These are phyloP conservation scores for Tetrahymena elliotti DNA, from an alignment of 73 alveolate species.

Conservation along the genomic window DNA sequence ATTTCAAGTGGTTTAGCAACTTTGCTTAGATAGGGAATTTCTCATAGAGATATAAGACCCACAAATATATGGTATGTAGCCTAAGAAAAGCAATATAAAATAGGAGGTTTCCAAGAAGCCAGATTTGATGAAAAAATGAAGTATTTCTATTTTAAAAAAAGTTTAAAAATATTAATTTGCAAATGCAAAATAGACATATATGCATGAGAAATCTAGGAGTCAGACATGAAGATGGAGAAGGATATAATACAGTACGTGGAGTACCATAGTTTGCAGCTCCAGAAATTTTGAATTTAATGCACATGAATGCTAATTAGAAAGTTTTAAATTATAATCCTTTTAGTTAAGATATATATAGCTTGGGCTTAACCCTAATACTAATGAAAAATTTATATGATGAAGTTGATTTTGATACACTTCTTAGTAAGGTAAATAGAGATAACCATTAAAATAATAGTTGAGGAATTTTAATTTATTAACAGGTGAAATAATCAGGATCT, in stretches of 20 bases:
- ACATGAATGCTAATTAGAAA: slow-evolving; percentile 1
- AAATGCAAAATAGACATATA: neutral
- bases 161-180: neutral
- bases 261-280: slow-evolving; percentile 42
- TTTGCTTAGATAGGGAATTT: slow-evolving; percentile 6
- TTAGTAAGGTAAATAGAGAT: neutral
- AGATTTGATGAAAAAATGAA: slow-evolving; percentile 8
- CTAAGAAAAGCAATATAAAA: neutral
- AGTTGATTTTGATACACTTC: slow-evolving; percentile 28
- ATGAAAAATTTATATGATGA: slow-evolving; percentile 19
- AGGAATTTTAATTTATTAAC: neutral
- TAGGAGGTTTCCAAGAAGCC: slow-evolving; percentile 40
- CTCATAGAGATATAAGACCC: slow-evolving; percentile 35
- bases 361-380: slow-evolving; percentile 16
- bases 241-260: slow-evolving; percentile 32
- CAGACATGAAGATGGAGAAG: slow-evolving; percentile 28
- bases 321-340: slow-evolving; percentile 38
- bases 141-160: neutral
- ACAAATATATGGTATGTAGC: slow-evolving; percentile 41
- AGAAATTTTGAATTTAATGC: slow-evolving; percentile 17
- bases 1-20: slow-evolving; percentile 20
- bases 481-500: neutral
- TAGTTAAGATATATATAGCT: slow-evolving; percentile 16
- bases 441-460: neutral
- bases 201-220: neutral